Evolutionary conservation across 495 filamentous ascomycete genomes (phyloP).

Genomic region (Penicillium desertorum): DNA sequence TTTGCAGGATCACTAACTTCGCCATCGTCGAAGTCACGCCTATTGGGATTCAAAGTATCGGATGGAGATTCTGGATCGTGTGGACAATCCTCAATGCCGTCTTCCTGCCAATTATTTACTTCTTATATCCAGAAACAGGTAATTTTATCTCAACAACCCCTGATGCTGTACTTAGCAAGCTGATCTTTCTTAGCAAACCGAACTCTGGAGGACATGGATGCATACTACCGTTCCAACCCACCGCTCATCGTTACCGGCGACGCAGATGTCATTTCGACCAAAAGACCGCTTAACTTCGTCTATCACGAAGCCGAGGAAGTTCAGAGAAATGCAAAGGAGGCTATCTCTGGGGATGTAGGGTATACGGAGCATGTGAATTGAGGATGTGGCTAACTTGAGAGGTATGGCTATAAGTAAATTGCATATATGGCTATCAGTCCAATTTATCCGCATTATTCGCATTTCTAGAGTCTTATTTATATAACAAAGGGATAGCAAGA

Average conservation of each 20-base stretch:
- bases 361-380: too few species aligned
- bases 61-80: conserved; percentile 62
- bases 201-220: conserved; percentile 46
- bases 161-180: background rate
- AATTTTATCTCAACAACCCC: background rate
- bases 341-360: too few species aligned
- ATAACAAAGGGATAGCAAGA: too few species aligned
- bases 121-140: conserved; percentile 62
- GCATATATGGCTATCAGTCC: too few species aligned
- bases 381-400: too few species aligned
- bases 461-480: too few species aligned
- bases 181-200: conserved; percentile 32
- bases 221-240: conserved; percentile 46
- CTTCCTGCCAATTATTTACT: conserved; percentile 61
- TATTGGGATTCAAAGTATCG: conserved; percentile 53
- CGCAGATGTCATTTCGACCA: background rate
- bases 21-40: conserved; percentile 61
- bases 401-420: too few species aligned
- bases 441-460: too few species aligned
- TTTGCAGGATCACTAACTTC: conserved; percentile 53
- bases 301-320: too few species aligned
- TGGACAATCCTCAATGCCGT: conserved; percentile 57
- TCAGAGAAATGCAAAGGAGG: too few species aligned
- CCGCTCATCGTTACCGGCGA: conserved; percentile 24
- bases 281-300: too few species aligned